These are phyloP conservation scores for Petasospora rhodanensis DNA, from an alignment of 1,139 yeast species.

Conservation along the genomic window DNA sequence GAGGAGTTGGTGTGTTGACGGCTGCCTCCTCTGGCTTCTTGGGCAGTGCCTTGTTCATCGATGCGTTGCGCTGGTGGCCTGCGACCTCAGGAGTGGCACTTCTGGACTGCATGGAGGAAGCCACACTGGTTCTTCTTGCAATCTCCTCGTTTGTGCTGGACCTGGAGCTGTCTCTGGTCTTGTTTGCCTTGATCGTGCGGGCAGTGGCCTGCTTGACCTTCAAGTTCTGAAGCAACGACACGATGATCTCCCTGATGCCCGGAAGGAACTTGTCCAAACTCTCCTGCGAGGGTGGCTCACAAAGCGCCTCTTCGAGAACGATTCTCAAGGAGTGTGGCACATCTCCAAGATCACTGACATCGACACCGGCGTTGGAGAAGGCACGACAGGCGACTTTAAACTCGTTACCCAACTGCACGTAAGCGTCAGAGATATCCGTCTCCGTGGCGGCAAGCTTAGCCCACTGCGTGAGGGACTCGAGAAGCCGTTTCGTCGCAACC, in stretches of 20 bases:
- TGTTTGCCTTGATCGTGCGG: conserved; percentile 31
- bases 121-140: conserved; percentile 8
- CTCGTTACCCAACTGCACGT: conserved; percentile 90
- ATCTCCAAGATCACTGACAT: conserved; percentile 67
- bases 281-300: conserved; percentile 82
- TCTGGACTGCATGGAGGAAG: conserved; percentile 5
- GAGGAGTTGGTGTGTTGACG: not conserved
- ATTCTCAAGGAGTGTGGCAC: conserved; percentile 70
- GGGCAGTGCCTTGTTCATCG: conserved; percentile 2
- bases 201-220: conserved; percentile 71
- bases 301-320: conserved; percentile 80
- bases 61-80: not conserved
- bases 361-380: conserved; percentile 63
- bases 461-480: conserved; percentile 89
- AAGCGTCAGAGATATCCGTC: conserved; percentile 82
- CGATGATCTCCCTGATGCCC: conserved; percentile 80
- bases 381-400: conserved; percentile 82
- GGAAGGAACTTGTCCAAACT: conserved; percentile 81
- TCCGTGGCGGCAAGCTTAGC: conserved; percentile 76
- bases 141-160: conserved; percentile 10
- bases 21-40: conserved; percentile 1
- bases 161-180: conserved; percentile 25
- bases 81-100: conserved; percentile 25
- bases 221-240: conserved; percentile 70
- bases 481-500: conserved; percentile 82